phyloP scores from a whole-genome alignment of 2,329 filamentous ascomycete genomes.

The Stagonosporopsis vannaccii region DNA sequence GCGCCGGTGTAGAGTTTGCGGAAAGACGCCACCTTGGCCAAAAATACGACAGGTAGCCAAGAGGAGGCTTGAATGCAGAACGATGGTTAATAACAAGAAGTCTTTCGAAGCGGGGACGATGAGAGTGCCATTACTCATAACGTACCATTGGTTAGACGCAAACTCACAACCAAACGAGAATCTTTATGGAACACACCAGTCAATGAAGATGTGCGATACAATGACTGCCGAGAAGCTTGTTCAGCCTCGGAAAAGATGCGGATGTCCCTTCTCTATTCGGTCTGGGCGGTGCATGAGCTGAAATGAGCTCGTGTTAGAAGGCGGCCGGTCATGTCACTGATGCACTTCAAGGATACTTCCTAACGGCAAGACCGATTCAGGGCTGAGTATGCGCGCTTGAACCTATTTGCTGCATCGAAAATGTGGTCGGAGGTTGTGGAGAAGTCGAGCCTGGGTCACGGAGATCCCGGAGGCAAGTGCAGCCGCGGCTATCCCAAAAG shows the following conservation, averaged over 20 bases:
- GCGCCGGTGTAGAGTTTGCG: constrained; percentile 2
- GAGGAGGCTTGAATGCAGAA: background rate
- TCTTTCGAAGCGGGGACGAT: background rate
- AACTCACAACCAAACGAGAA: background rate
- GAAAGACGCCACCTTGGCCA: background rate
- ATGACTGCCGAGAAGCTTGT: background rate
- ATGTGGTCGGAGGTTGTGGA: background rate
- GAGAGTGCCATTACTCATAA: background rate
- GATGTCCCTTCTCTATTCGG: background rate
- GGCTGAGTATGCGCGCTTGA: background rate
- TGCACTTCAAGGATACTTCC: background rate
- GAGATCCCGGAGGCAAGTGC: constrained; percentile 6
- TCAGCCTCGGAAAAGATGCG: background rate
- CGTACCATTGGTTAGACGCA: background rate
- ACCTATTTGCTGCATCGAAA: background rate
- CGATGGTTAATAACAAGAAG: background rate
- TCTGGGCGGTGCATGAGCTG: constrained; percentile 9
- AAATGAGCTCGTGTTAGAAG: constrained; percentile 2
- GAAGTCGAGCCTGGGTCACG: background rate
- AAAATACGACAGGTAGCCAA: background rate
- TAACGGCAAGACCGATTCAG: background rate
- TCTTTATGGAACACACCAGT: background rate
- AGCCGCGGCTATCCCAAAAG: constrained; percentile 22
- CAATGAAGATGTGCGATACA: background rate
- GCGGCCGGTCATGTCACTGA: too few species aligned